Evolutionary conservation across 1,284 basidiomycete species (phyloP), one percentile per base, ranked within the genome.

Genomic region (Clitocybe nebularis): DNA sequence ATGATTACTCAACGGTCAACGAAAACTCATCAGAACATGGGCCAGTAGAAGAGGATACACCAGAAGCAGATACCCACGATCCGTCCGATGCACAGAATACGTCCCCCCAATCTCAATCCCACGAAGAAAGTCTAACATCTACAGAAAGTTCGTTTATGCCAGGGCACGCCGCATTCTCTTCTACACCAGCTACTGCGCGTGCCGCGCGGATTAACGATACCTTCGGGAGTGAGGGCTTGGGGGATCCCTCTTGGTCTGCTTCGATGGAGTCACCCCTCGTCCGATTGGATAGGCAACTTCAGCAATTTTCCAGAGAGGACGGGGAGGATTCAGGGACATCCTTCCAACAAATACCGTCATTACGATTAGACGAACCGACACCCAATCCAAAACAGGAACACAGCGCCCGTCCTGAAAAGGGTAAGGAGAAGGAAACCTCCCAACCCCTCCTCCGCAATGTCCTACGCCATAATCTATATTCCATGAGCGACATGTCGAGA

Each of bases 201-300:
- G 47, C 55, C 47, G 64, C 62, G 34, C 58, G 60, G 46, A 54
- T 57, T 0, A 54, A 69, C 22, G 61, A 74, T 45, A 69, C 55
- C 22, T 69, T 71, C 40, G 49, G 56, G 3, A 68, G 56, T 44
- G 62, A 68, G 28, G 62, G 56, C 13, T 61, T 66, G 29, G 70
- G 70, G 32, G 75, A 75, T 25, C 70, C 78, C 1, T 81, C 83
- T 17, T 85, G 85, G 84, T 71, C 74, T 29, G 67, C 73, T 11
- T 82, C 84, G 2, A 58, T 89, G 33, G 85, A 89, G 55, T 84
- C 83, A 0, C 89, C 91, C 5, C 77, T 92, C 37, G 75, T 84
- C 32, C 76, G 80, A 19, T 68, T 91, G 41, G 84, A 84, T 48
- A 71, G 80, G 34, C 78, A 87, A 44, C 65, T 92, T 2, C 74